Evolutionary conservation across 2,329 filamentous ascomycete genomes (phyloP).

Genomic region (Kalmusia sp.): DNA sequence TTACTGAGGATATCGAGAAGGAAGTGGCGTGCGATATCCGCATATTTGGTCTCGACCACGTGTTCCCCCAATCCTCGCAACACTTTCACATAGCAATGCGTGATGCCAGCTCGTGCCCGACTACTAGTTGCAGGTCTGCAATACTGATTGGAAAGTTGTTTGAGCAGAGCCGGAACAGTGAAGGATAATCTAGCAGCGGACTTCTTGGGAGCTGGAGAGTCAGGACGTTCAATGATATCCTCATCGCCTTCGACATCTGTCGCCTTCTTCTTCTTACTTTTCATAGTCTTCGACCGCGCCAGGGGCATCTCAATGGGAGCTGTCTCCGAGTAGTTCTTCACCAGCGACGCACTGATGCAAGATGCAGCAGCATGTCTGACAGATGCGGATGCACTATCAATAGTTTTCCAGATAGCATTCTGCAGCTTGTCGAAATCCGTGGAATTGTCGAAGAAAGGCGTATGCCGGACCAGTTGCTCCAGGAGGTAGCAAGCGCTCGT

Average conservation of each 20-base stretch:
- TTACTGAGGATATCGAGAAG: slow-evolving; percentile 81
- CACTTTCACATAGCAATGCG: slow-evolving; percentile 84
- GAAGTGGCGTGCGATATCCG: slow-evolving; percentile 80
- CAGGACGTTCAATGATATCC: slow-evolving; percentile 69
- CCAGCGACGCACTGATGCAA: slow-evolving; percentile 81
- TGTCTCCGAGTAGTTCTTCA: slow-evolving; percentile 77
- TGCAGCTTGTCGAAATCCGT: slow-evolving; percentile 91
- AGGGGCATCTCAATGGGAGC: slow-evolving; percentile 48
- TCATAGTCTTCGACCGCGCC: slow-evolving; percentile 66
- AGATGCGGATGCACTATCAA: slow-evolving; percentile 76
- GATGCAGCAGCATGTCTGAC: slow-evolving; percentile 88
- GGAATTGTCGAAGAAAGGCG: slow-evolving; percentile 84
- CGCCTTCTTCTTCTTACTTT: slow-evolving; percentile 75
- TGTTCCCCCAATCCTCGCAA: slow-evolving; percentile 80
- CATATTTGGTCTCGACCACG: slow-evolving; percentile 82
- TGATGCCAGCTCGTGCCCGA: slow-evolving; percentile 80
- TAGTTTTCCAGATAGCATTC: slow-evolving; percentile 80
- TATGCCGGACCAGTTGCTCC: slow-evolving; percentile 73
- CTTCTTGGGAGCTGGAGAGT: slow-evolving; percentile 78
- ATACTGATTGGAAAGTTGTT: slow-evolving; percentile 81
- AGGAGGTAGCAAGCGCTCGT: slow-evolving; percentile 80
- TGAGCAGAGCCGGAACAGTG: slow-evolving; percentile 78
- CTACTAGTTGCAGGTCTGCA: slow-evolving; percentile 79
- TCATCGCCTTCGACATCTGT: slow-evolving; percentile 75
- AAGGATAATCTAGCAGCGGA: slow-evolving; percentile 73